Evolutionary conservation across 1,284 basidiomycete species (phyloP), one percentile per base, ranked within the genome.

Genomic region (Coniophora puteana): DNA sequence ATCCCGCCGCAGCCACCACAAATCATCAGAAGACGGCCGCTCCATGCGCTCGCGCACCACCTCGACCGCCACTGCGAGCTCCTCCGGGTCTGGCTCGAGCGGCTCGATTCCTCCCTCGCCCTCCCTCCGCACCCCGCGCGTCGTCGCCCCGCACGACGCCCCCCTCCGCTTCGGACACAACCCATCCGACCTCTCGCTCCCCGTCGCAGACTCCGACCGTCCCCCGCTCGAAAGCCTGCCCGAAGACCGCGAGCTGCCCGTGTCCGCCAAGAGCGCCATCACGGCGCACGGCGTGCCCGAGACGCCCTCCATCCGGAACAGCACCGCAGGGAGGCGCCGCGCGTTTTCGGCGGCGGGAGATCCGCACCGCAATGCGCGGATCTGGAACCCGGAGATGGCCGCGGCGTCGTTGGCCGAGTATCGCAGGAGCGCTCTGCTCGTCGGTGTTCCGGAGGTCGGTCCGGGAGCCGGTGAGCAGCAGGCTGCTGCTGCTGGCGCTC

Each of bases 161-260:
- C 60, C 65, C 8, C 44, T 76, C 25, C 59, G 63, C n/a, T 79
- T 78, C 38, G 68, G 70, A 26, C 69, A 78, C 45, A 75, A 75
- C 54, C 77, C 68, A 27, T 39, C 58, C 36, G 49, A 61, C 31
- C 16, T 38, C 4, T 34, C 46, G 49, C 24, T 38, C 35, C 22
- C 48, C 36, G 32, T 40, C 27, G n/a, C 50, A 32, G 27, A 47
- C 18, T 37, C 37, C 25, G 65, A 60, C 38, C 48, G 48, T 35
- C 29, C 49, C 39, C 25, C 63, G 8, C 55, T 78, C 34, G 69
- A 73, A 42, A 62, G 69, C 10, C 65, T 80, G 7, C 75, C 76
- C 1, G 77, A 81, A 47, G 77, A 69, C 44, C 50, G 59, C 17
- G 74, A 75, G 38, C 54, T 63, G 30, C 34, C 44, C 30, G 55